phyloP scores from a whole-genome alignment of 179 eudicot species.

The Monotropa hypopitys region DNA sequence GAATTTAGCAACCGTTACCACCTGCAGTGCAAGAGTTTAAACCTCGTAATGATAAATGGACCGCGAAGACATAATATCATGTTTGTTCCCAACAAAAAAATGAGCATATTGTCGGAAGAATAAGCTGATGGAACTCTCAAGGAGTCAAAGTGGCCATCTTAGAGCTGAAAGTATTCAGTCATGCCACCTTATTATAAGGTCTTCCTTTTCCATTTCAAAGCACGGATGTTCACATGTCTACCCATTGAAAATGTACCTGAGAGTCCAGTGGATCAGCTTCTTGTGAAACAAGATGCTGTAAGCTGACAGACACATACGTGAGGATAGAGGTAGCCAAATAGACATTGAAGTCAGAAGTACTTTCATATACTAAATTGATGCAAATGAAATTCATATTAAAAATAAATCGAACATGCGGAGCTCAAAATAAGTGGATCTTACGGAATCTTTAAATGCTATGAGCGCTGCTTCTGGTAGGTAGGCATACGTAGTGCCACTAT shows the following conservation, averaged over 20 bases:
- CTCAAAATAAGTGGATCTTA: constrained; percentile 28
- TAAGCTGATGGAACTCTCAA: not conserved
- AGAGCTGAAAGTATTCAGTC: not conserved
- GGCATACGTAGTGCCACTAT: constrained; percentile 93
- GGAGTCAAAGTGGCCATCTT: not conserved
- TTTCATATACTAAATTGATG: not conserved
- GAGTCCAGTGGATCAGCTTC: constrained; percentile 98
- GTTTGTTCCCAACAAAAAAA: not conserved
- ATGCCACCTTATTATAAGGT: not conserved
- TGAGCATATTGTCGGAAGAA: not conserved
- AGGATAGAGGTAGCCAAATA: not conserved
- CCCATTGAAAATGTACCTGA: constrained; percentile 37
- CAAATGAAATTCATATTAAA: not conserved
- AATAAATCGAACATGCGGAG: not conserved
- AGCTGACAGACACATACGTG: constrained; percentile 76
- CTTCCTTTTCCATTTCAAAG: not conserved
- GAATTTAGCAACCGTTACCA: constrained; percentile 82
- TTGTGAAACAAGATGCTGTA: constrained; percentile 91
- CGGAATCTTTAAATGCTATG: constrained; percentile 62
- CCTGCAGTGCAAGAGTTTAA: constrained; percentile 29
- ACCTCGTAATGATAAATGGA: not conserved
- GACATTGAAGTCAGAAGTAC: not conserved
- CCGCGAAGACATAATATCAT: not conserved
- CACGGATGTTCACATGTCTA: too few relatives aligned
- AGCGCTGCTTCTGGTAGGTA: constrained; percentile 84